Percentiles rank a stretch among this genome's conserved stretches.
These are phyloP conservation scores for Scenedesmus sp. DNA, from an alignment of 163 green algal species.

Conservation along the genomic window DNA sequence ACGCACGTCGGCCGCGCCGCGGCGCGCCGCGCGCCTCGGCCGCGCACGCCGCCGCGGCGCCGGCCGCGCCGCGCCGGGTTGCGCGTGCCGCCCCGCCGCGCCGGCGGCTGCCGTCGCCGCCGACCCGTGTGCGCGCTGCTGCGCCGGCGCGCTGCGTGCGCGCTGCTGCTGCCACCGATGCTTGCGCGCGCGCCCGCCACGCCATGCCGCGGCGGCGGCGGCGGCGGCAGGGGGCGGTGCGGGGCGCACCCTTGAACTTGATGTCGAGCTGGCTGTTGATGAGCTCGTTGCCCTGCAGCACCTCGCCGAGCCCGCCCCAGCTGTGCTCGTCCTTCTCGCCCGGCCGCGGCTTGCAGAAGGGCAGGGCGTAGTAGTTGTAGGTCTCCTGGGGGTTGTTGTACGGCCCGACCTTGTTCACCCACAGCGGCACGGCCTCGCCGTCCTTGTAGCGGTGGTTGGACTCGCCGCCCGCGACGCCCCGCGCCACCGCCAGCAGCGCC, in stretches of 20 bases:
- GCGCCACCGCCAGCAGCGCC: slow-evolving; percentile 10
- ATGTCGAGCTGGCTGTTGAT: slow-evolving; percentile 94
- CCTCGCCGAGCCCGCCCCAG: slow-evolving; percentile 96
- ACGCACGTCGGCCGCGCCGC: not conserved
- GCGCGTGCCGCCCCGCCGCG: too few species aligned
- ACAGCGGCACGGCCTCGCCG: slow-evolving; percentile 73
- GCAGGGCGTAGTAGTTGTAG: slow-evolving; percentile 98
- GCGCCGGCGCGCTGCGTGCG: not conserved
- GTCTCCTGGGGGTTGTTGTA: slow-evolving; percentile 92
- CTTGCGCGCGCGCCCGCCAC: not conserved
- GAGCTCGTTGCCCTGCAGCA: slow-evolving; percentile 96
- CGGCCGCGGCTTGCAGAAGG: slow-evolving; percentile 86
- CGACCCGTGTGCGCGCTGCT: not conserved
- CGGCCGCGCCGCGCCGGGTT: too few species aligned
- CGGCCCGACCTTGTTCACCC: slow-evolving; percentile 94
- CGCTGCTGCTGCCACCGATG: too few species aligned
- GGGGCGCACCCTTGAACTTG: slow-evolving; percentile 84
- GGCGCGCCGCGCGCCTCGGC: too few species aligned
- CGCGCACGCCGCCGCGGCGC: too few species aligned
- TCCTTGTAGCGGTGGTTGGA: slow-evolving; percentile 61
- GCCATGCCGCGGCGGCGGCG: not conserved
- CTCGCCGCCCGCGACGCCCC: slow-evolving; percentile 28
- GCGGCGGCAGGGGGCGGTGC: too few species aligned
- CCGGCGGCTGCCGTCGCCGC: not conserved
- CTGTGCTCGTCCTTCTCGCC: slow-evolving; percentile 77